phyloP scores from a whole-genome alignment of 2,329 filamentous ascomycete genomes.

The Arthrinium puccinioides region DNA sequence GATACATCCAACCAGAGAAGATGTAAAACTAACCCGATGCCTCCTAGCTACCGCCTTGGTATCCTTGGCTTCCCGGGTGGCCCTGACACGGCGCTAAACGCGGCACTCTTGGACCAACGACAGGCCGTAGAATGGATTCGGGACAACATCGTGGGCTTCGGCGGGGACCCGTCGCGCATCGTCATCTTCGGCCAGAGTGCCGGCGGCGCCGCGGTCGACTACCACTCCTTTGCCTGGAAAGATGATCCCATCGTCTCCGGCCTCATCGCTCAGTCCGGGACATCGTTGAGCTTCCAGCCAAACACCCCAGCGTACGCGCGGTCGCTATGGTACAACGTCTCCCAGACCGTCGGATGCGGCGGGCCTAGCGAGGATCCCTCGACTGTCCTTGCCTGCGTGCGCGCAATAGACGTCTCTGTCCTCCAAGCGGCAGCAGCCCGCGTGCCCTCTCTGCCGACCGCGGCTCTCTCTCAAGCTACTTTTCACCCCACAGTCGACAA shows the following conservation, averaged over 20 bases:
- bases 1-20: too few relatives aligned
- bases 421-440: conserved; percentile 24
- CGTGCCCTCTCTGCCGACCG: conserved; percentile 28
- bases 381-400: conserved; percentile 27
- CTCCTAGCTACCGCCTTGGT: conserved; percentile 14
- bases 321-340: conserved; percentile 34
- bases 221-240: conserved; percentile 40
- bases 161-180: conserved; percentile 29
- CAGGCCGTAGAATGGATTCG: conserved; percentile 36
- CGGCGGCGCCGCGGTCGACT: conserved; percentile 33
- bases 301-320: conserved; percentile 26
- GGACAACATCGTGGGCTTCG: conserved; percentile 34
- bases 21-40: too few relatives aligned
- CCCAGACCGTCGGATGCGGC: conserved; percentile 29
- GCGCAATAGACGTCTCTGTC: conserved; percentile 8
- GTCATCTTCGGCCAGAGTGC: conserved; percentile 33
- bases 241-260: conserved; percentile 41
- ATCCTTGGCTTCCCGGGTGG: conserved; percentile 12
- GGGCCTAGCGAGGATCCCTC: conserved; percentile 20
- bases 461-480: conserved; percentile 10
- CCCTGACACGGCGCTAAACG: conserved; percentile 20
- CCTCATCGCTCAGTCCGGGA: conserved; percentile 38
- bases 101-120: conserved; percentile 38
- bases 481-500: conserved; percentile 36
- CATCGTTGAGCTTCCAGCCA: conserved; percentile 35